Evolutionary conservation across 306 rosid species (phyloP).

Genomic region (Dryas drummondii): DNA sequence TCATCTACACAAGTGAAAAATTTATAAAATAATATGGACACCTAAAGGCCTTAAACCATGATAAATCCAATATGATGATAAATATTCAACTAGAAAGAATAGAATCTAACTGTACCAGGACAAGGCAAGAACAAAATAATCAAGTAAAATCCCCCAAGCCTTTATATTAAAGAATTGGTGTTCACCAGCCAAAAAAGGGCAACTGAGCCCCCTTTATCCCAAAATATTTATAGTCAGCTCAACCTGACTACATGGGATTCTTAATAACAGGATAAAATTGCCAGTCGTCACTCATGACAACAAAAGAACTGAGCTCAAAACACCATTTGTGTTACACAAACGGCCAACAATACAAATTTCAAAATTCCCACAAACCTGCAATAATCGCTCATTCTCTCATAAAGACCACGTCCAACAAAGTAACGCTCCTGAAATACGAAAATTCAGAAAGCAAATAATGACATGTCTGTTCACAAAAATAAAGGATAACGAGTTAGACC

Average conservation of each 20-base stretch:
- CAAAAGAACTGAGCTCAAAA: not conserved
- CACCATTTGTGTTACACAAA: not conserved
- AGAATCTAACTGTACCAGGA: not conserved
- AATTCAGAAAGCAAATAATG: conserved; percentile 22
- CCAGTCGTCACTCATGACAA: not conserved
- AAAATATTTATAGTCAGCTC: not conserved
- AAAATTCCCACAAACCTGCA: conserved; percentile 57
- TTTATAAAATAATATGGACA: not conserved
- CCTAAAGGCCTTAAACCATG: not conserved
- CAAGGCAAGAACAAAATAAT: not conserved
- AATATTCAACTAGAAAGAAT: not conserved
- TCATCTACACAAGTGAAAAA: not conserved
- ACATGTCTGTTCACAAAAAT: conserved; percentile 7
- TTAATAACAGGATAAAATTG: not conserved
- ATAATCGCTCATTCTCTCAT: conserved; percentile 78
- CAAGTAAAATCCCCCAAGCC: not conserved
- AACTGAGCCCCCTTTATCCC: not conserved
- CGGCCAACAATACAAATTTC: not conserved
- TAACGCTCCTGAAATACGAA: conserved; percentile 76
- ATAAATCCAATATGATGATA: not conserved
- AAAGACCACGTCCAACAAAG: conserved; percentile 94
- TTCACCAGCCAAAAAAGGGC: not conserved
- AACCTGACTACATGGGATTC: not conserved
- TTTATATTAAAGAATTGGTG: not conserved
- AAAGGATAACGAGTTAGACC: conserved; percentile 13